Evolutionary conservation across 805 yeast genomes (phyloP).

Genomic region (Pichia sporocuriosa): DNA sequence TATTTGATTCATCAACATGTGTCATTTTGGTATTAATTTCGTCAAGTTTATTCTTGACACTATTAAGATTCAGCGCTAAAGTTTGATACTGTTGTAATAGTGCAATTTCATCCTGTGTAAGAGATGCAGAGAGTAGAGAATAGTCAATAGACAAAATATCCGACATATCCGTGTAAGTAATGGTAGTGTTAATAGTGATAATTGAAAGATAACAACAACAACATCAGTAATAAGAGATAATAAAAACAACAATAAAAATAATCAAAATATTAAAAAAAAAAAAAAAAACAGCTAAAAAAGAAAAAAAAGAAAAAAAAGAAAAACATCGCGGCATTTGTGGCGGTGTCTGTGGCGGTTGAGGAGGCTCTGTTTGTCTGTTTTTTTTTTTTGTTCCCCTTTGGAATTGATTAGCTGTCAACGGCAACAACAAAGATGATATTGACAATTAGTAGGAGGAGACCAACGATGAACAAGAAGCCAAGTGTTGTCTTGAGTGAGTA

Average conservation of each 20-base stretch:
- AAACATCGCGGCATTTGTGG: too few relatives aligned
- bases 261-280: background rate
- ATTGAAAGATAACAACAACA: too few relatives aligned
- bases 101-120: conserved; percentile 25
- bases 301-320: background rate
- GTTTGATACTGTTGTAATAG: conserved; percentile 35
- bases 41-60: conserved; percentile 20
- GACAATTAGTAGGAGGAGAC: conserved; percentile 8
- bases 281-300: background rate
- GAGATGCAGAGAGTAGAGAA: conserved; percentile 1
- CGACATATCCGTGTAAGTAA: conserved; percentile 5
- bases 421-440: conserved; percentile 10
- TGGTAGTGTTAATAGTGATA: background rate
- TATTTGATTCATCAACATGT: background rate
- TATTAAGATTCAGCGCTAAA: conserved; percentile 29
- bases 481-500: conserved; percentile 24
- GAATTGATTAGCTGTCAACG: background rate
- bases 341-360: background rate
- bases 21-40: conserved; percentile 14
- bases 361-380: background rate
- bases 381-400: too few relatives aligned
- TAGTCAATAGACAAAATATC: conserved; percentile 8
- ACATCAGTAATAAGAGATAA: too few relatives aligned
- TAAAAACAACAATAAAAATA: too few relatives aligned
- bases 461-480: conserved; percentile 22